phyloP scores from a whole-genome alignment of 2,329 filamentous ascomycete genomes.

The Emericellopsis cladophorae region DNA sequence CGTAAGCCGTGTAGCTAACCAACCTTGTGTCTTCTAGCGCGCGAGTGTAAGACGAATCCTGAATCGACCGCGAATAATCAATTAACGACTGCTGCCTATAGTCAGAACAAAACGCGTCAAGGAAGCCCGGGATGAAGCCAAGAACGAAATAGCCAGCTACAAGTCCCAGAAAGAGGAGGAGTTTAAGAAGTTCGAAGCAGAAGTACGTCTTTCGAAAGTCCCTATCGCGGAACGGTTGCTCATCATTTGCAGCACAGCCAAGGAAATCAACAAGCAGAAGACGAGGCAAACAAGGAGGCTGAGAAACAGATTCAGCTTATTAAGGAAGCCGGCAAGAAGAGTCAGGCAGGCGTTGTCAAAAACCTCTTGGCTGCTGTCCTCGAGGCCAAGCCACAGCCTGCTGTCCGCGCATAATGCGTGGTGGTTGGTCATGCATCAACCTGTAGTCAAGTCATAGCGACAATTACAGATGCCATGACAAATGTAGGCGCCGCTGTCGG shows the following conservation, averaged over 20 bases:
- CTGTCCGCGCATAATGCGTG: background rate
- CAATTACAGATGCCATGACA: background rate
- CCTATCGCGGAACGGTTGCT: background rate
- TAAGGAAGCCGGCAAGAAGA: conserved; percentile 65
- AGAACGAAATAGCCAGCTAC: conserved; percentile 96
- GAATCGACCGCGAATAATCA: background rate
- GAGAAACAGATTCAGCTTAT: conserved; percentile 76
- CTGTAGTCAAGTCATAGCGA: too few species aligned
- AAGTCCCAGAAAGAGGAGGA: conserved; percentile 80
- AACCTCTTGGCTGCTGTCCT: conserved; percentile 78
- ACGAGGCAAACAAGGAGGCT: conserved; percentile 66
- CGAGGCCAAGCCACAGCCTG: conserved; percentile 55
- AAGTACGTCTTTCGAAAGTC: conserved; percentile 25
- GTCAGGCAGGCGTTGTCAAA: conserved; percentile 66
- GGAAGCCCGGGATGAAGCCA: conserved; percentile 90
- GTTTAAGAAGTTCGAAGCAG: conserved; percentile 85
- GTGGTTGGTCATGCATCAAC: background rate
- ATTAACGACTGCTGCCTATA: conserved; percentile 5
- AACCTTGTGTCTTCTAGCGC: conserved; percentile 37
- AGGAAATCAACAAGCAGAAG: conserved; percentile 71
- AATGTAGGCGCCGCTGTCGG: too few species aligned
- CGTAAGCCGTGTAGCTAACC: too few species aligned
- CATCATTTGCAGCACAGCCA: conserved; percentile 59
- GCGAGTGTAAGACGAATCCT: conserved; percentile 60
- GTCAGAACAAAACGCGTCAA: conserved; percentile 89